Percentiles rank a stretch among this genome's conserved stretches.
phyloP scores from a whole-genome alignment of 2,329 filamentous ascomycete species.

The Sarocladium strictum region DNA sequence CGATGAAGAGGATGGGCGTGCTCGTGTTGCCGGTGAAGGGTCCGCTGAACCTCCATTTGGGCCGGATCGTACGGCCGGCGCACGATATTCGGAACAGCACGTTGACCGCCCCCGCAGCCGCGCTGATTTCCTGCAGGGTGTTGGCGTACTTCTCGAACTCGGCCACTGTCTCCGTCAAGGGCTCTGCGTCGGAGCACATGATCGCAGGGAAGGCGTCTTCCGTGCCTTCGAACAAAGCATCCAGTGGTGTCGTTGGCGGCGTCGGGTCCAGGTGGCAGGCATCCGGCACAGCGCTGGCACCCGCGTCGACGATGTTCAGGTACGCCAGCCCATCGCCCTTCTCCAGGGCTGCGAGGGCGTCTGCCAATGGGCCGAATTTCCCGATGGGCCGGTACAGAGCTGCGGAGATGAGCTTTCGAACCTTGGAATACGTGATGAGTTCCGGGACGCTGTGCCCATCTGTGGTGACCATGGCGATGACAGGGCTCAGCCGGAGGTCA shows the following conservation, averaged over 20 bases:
- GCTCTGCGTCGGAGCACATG: slow-evolving; percentile 37
- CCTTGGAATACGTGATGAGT: slow-evolving; percentile 43
- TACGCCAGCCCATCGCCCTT: slow-evolving; percentile 37
- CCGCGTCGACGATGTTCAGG: not conserved
- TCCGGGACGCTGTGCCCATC: slow-evolving; percentile 35
- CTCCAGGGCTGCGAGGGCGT: slow-evolving; percentile 37
- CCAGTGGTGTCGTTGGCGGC: not conserved
- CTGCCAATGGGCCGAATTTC: slow-evolving; percentile 27
- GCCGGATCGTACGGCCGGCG: slow-evolving; percentile 28
- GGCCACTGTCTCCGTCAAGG: slow-evolving; percentile 23
- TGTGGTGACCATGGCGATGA: slow-evolving; percentile 29
- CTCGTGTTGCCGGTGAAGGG: slow-evolving; percentile 20
- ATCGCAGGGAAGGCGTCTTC: slow-evolving; percentile 39
- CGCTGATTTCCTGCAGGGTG: slow-evolving; percentile 30
- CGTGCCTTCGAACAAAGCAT: not conserved
- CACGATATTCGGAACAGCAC: slow-evolving; percentile 33
- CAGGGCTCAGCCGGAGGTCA: slow-evolving; percentile 33
- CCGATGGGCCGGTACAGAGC: slow-evolving; percentile 38
- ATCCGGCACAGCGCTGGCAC: not conserved
- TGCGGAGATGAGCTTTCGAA: slow-evolving; percentile 36
- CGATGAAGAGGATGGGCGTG: slow-evolving; percentile 40
- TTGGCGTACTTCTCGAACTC: slow-evolving; percentile 28
- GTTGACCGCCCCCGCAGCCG: slow-evolving; percentile 37
- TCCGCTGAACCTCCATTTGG: slow-evolving; percentile 30
- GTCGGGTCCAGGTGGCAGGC: not conserved